These are phyloP conservation scores for Globisporangium carolinianum DNA, from an alignment of 352 stramenopile species.

Conservation along the genomic window DNA sequence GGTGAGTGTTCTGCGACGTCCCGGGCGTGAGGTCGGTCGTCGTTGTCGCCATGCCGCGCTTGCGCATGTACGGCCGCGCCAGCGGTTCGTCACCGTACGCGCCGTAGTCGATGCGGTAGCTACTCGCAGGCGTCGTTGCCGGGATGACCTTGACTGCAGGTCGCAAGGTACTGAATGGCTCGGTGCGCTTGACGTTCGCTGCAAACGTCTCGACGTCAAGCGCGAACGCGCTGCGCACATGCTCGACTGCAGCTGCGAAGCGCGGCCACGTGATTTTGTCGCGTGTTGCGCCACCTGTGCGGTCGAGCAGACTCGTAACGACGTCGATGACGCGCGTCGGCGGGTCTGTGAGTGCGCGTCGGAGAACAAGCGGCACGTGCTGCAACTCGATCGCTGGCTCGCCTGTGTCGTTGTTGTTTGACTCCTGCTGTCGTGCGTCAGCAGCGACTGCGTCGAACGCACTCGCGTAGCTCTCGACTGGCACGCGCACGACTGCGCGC, in stretches of 20 bases:
- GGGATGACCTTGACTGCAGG: constrained; percentile 33
- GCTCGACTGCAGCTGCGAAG: constrained; percentile 31
- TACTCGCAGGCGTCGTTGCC: constrained; percentile 55
- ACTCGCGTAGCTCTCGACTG: constrained; percentile 30
- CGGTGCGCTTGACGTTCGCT: constrained; percentile 14
- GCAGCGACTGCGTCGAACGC: constrained; percentile 36
- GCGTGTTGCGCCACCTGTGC: constrained; percentile 18
- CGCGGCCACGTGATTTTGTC: constrained; percentile 48
- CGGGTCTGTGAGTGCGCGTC: constrained; percentile 28
- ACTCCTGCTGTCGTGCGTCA: constrained; percentile 9
- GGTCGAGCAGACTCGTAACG: constrained; percentile 45
- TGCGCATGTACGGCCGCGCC: constrained; percentile 66
- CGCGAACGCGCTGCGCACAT: constrained; percentile 34
- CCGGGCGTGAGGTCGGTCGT: constrained; percentile 64
- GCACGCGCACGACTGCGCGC: constrained; percentile 23
- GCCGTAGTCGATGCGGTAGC: constrained; percentile 66
- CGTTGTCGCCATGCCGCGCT: constrained; percentile 72
- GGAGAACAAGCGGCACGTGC: constrained; percentile 41
- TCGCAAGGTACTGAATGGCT: constrained; percentile 10
- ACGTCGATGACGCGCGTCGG: constrained; percentile 25
- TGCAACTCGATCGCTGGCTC: constrained; percentile 34
- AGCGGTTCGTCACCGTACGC: constrained; percentile 54
- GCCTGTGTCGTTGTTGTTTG: constrained; percentile 18
- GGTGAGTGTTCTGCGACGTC: constrained; percentile 66
- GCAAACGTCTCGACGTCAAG: constrained; percentile 21